Conservation (phyloP, 176 grass and related monocot species). For the Triticum turgidum region DNA sequence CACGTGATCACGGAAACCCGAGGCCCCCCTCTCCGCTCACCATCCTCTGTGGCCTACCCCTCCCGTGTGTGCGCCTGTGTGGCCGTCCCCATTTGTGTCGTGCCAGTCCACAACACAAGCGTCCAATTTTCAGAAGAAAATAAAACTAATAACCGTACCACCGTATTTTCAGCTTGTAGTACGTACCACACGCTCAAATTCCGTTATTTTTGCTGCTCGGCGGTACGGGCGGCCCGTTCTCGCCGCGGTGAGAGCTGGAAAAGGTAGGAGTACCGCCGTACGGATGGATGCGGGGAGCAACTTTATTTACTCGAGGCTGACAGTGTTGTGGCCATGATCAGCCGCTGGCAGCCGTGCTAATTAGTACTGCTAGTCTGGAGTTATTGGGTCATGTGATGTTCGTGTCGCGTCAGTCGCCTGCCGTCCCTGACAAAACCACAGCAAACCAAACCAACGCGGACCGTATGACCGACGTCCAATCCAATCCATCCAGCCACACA, state of each 20-base stretch:
- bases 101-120: neutral
- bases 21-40: neutral
- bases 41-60: neutral
- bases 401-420: neutral
- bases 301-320: neutral
- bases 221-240: neutral
- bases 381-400: constrained; percentile 7
- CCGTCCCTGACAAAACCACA: neutral
- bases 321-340: neutral
- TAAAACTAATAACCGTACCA: no score
- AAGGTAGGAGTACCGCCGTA: neutral
- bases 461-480: constrained; percentile 1
- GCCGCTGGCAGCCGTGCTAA: neutral
- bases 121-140: neutral
- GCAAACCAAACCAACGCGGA: neutral
- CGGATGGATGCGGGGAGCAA: neutral
- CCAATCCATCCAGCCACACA: neutral
- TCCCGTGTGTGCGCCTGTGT: neutral
- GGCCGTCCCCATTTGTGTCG: neutral
- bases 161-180: no score
- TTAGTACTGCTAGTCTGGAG: neutral
- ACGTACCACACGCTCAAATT: neutral
- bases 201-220: neutral
- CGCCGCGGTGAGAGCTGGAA: neutral
- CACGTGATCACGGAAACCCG: constrained; percentile 33